These are phyloP conservation scores for Phytophthora pseudosyringae DNA, from an alignment of 352 stramenopile genomes.

Conservation along the genomic window DNA sequence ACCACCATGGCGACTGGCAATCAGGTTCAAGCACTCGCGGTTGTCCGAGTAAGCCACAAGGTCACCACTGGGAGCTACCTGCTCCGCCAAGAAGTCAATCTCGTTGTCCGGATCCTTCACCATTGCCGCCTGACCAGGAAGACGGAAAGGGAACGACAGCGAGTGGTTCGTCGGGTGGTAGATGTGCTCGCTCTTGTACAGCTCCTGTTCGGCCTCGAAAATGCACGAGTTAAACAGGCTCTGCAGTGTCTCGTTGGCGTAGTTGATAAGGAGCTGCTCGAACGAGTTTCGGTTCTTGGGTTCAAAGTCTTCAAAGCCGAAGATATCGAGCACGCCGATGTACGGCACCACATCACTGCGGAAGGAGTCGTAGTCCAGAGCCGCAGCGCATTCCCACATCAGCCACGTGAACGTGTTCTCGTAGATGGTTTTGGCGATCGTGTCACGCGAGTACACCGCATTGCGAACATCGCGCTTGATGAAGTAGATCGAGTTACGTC, in stretches of 20 bases:
- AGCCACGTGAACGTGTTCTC: constrained; percentile 90
- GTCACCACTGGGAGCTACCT: constrained; percentile 49
- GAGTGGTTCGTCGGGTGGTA: constrained; percentile 84
- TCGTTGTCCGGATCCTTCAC: constrained; percentile 40
- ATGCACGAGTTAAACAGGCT: constrained; percentile 91
- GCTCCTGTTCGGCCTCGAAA: constrained; percentile 86
- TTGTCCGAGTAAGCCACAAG: constrained; percentile 86
- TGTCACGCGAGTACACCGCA: constrained; percentile 86
- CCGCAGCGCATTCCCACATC: constrained; percentile 82
- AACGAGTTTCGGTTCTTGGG: constrained; percentile 91
- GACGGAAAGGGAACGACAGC: constrained; percentile 74
- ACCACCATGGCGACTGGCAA: constrained; percentile 80
- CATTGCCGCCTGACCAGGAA: constrained; percentile 46
- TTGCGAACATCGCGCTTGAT: constrained; percentile 74
- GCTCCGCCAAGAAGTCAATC: constrained; percentile 47
- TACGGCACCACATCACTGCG: constrained; percentile 84
- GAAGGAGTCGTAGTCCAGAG: constrained; percentile 83
- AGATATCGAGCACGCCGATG: constrained; percentile 94
- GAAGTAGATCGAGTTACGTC: constrained; percentile 82
- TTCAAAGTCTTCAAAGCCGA: constrained; percentile 92
- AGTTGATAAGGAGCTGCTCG: constrained; percentile 94
- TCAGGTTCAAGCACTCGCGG: constrained; percentile 84
- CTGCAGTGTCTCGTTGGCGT: constrained; percentile 92
- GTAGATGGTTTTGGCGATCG: constrained; percentile 92
- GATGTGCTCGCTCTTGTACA: constrained; percentile 87